Base-by-base conservation (phyloP, 2,329 filamentous ascomycete genomes). In the Beauveria bassiana region DNA sequence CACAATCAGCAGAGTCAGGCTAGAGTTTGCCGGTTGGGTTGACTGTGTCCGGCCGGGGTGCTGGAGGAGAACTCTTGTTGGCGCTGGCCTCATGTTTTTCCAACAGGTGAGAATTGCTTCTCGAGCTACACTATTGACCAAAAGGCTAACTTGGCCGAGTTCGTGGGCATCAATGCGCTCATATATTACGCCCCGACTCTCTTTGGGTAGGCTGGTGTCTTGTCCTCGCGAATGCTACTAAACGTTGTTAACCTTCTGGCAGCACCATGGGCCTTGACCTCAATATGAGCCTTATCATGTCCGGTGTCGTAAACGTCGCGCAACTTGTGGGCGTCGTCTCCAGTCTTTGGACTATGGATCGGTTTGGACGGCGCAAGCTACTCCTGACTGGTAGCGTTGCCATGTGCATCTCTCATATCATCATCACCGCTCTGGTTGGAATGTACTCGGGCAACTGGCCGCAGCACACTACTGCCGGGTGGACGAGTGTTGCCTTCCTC, bases 131-230 rank as follows among this genome's bases (percentile, higher is more conserved):
- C 9, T 43, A 20, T 43, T 43, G n/a, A 43, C 10, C 3, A 43
- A 9, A 5, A 2, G 8, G 42, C 42, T 43, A 43, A 43, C 9
- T 5, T 43, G 42, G n/a, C 3, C 12, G 7, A 43, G 42, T 43
- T 43, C 8, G 7, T 38, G 69, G 69, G 3, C 10, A 71, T 75
- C 18, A 78, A 78, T 60, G 75, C 76, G 1, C 75, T 82, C 43
- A 79, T 84, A 67, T 85, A 84, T 72, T 85, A 85, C 65, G 79
- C 80, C 0, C 84, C 84, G 0, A 77, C 79, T 40, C 84, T 86
- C 61, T 86, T 86, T 72, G 73, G 74, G 61, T 43, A 43, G 7
- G 42, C 18, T 43, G 18, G 42, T 43, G 7, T n/a, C n/a, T n/a
- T 43, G 16, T 42, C 40, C 42, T 10, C 38, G 1, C 3, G 7